Evolutionary conservation across 352 stramenopile species (phyloP).

Genomic region (Pythium grandisporangium): DNA sequence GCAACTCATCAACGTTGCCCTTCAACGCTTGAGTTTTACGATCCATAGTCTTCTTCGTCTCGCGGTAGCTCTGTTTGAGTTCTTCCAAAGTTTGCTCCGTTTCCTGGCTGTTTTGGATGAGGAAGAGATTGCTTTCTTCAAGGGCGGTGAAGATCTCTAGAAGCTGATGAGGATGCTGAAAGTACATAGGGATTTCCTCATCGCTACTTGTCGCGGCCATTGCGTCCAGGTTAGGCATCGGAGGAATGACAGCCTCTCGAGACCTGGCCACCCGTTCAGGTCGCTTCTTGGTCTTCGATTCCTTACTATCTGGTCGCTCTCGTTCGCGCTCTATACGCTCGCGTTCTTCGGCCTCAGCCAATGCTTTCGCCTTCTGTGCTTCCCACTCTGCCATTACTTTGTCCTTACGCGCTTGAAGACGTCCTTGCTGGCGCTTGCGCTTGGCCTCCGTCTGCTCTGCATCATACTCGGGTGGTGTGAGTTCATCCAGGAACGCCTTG

Average conservation of each 20-base stretch:
- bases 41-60: slow-evolving; percentile 87
- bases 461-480: slow-evolving; percentile 84
- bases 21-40: slow-evolving; percentile 78
- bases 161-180: slow-evolving; percentile 88
- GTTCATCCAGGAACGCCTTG: slow-evolving; percentile 90
- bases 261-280: slow-evolving; percentile 31
- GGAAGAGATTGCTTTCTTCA: slow-evolving; percentile 94
- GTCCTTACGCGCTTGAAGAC: slow-evolving; percentile 61
- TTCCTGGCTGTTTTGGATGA: slow-evolving; percentile 95
- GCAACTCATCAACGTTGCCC: slow-evolving; percentile 85
- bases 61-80: slow-evolving; percentile 89
- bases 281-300: slow-evolving; percentile 38
- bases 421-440: slow-evolving; percentile 41
- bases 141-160: slow-evolving; percentile 91
- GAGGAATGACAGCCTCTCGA: slow-evolving; percentile 34
- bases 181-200: slow-evolving; percentile 95
- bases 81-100: slow-evolving; percentile 93
- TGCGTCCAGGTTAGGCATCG: slow-evolving; percentile 60
- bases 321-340: slow-evolving; percentile 47
- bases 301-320: slow-evolving; percentile 54
- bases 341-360: slow-evolving; percentile 64
- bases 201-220: slow-evolving; percentile 66
- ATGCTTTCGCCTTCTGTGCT: slow-evolving; percentile 27
- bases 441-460: slow-evolving; percentile 76
- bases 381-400: slow-evolving; percentile 68